A percentile compares a stretch with the other conserved stretches of the same genome.
These are phyloP conservation scores for Auriscalpium orientale DNA, from an alignment of 768 basidiomycete genomes.

Conservation along the genomic window DNA sequence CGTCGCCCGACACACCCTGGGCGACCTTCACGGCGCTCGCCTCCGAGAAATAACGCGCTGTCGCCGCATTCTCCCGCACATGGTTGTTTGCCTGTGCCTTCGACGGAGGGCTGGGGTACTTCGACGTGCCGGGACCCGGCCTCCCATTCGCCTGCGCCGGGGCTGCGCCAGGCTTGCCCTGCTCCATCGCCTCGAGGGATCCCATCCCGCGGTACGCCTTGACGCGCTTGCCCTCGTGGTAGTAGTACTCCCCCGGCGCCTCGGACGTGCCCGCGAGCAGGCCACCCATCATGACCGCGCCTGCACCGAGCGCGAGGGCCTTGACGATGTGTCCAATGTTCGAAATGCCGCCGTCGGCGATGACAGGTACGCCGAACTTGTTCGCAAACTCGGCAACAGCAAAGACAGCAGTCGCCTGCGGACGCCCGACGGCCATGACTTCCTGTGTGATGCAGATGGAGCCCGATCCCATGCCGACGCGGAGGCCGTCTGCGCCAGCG, in stretches of 20 bases:
- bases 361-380: conserved; percentile 92
- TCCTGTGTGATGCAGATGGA: conserved; percentile 99
- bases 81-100: conserved; percentile 22
- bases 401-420: conserved; percentile 97
- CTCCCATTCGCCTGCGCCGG: conserved; percentile 19
- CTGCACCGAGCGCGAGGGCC: conserved; percentile 87
- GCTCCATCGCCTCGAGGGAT: conserved; percentile 75
- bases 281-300: conserved; percentile 98
- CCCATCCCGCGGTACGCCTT: conserved; percentile 99
- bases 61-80: conserved; percentile 85
- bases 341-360: conserved; percentile 91
- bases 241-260: conserved; percentile 98
- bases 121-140: conserved; percentile 19
- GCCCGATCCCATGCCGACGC: conserved; percentile 96
- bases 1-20: conserved; percentile 93
- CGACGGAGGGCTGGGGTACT: conserved; percentile 41
- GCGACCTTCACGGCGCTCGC: conserved; percentile 91
- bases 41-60: conserved; percentile 93
- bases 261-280: conserved; percentile 93
- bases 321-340: conserved; percentile 99
- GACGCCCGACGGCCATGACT: conserved; percentile 97
- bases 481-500: conserved; percentile 92
- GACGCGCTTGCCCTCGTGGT: conserved; percentile 97
- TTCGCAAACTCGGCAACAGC: conserved; percentile 89
- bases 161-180: conserved; percentile 43